Evolutionary conservation across 1,284 basidiomycete genomes (phyloP), one percentile per base, ranked within the genome.

Genomic region (Ceratobasidium sp.): DNA sequence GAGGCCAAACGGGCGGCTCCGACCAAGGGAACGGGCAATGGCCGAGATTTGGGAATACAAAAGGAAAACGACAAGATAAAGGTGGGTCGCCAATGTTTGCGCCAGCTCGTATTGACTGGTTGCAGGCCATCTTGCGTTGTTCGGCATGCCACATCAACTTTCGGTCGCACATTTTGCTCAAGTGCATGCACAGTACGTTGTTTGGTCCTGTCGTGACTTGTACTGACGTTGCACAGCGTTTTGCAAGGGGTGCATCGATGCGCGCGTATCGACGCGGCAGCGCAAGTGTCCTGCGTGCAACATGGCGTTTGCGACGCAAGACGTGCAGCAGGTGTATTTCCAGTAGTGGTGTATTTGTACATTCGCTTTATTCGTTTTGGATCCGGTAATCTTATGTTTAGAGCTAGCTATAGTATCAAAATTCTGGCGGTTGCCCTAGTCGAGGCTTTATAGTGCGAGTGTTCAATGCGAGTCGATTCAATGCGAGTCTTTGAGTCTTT

Each of bases 241-340:
- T 79, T 98, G 96, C 82, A 91, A 91, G 77, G 80, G 84, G 25
- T 87, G 96, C 77, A 86, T 99, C 53, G 95, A 98, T 73, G 84
- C 89, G 29, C 88, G 97, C 40, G 87, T 99, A 74, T 82, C 91
- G 56, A 96, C 92, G 31, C 87, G 96, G 71, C 96, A 98, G 78
- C 89, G 96, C 54, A 98, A 98, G 80, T 99, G 96, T 79, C 96
- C 96, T 17, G 90, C 91, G 22, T 98, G 96, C 78, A 91, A 91
- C 72, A 76, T 92, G 42, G 82, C 86, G 0, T 99, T 99, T 80
- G 90, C 91, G 5, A 87, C 89, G 75, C 90, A 89, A 71, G 96
- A 99, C 73, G 92, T 95, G 25, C 88, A 94, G 77, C 85, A 86
- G 56, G 80, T 98, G 62, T 98, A 87, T 78, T 92, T 93, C 79